A percentile compares a stretch with the other conserved stretches of the same genome.
Evolutionary conservation across 768 basidiomycete genomes (phyloP).

Genomic region (Clathrus columnatus): DNA sequence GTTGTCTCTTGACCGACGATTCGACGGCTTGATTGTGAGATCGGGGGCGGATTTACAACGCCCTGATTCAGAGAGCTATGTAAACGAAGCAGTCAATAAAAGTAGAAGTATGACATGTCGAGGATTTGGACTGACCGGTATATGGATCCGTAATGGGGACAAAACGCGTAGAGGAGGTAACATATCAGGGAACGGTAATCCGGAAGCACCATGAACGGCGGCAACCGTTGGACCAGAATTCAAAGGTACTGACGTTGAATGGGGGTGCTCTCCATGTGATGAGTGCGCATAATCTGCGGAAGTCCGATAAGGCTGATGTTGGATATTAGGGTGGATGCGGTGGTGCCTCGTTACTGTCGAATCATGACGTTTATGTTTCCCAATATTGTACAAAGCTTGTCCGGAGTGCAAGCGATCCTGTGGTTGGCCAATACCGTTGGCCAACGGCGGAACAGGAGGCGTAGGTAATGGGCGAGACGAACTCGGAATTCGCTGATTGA

Average conservation of each 20-base stretch:
- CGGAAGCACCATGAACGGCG: background rate
- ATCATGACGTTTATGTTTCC: too few relatives aligned
- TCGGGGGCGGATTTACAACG: background rate
- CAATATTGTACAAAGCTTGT: too few relatives aligned
- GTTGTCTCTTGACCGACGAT: background rate
- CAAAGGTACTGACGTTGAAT: background rate
- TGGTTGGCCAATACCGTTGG: too few relatives aligned
- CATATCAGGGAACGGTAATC: background rate
- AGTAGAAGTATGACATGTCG: background rate
- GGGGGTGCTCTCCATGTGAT: too few relatives aligned
- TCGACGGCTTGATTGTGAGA: background rate
- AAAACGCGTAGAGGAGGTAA: background rate
- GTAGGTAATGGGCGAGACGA: too few relatives aligned
- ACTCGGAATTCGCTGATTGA: too few relatives aligned
- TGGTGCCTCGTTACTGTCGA: too few relatives aligned
- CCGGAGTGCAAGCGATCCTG: too few relatives aligned
- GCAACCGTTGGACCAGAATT: background rate
- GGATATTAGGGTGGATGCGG: too few relatives aligned
- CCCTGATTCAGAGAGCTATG: background rate
- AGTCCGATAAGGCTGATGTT: too few relatives aligned
- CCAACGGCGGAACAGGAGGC: too few relatives aligned
- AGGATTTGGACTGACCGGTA: background rate
- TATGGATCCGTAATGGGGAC: background rate
- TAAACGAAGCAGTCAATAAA: background rate
- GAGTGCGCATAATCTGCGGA: too few relatives aligned